Evolutionary conservation across 805 yeast genomes (phyloP), one percentile per base, ranked within the genome.

Genomic region (Jamesozyma gamospora): DNA sequence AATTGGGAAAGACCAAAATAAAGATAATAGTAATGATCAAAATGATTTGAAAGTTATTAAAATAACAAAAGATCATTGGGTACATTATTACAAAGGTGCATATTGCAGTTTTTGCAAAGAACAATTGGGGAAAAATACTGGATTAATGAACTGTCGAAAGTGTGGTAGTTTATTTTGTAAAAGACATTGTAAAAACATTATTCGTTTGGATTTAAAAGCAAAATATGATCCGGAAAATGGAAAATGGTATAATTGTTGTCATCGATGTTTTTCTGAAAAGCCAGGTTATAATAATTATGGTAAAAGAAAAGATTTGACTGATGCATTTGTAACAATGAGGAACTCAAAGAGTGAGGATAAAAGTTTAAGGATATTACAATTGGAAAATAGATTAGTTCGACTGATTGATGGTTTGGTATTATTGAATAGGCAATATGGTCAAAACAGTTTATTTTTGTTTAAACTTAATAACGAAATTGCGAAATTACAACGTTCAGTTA

Each of bases 141-240:
- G 49, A 14, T 21, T 82, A 0, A 58, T 70, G 2, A 80, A 85
- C 55, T 84, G 95, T 58, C 63, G 90, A 18, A 73, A 72, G 47
- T 87, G 95, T 62, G 95, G 95, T 0, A 52, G 65, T 19, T 56
- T 86, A 14, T 84, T 61, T 53, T 86, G 96, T 56, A 70, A 71
- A 43, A 58, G 55, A 24, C 95, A 87, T 60, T 66, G 86, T 3
- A 55, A 63, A 37, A 77, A 67, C 48, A 65, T 69, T 38, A 67
- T 76, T 34, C 73, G 69, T 49, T 60, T 86, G 14, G 59, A 71
- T 43, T 49, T 57, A n/a, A 49, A 62, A 2, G 75, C 80, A 0
- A 48, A 63, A 9, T 72, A 72, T 44, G 74, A 71, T 41, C 64
- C 72, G 0, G 40, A 44, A 0, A 46, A 56, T 37, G 90, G 92